Evolutionary conservation across 768 basidiomycete species (phyloP).

Genomic region (Kondoa malvinella): DNA sequence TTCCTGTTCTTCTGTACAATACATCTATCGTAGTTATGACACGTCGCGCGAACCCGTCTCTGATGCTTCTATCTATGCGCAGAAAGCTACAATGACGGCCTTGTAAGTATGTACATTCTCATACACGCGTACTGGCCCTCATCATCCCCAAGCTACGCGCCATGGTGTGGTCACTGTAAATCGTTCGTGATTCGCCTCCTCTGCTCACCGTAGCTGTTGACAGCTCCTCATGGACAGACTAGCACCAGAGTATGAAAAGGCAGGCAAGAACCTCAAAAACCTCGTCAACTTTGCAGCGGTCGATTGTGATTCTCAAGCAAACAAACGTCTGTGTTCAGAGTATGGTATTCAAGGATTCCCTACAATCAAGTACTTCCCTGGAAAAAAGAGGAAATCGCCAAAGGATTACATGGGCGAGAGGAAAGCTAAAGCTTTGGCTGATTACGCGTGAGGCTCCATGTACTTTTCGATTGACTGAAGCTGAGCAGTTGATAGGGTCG

Average conservation of each 20-base stretch:
- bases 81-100: conserved; percentile 20
- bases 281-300: conserved; percentile 26
- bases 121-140: background rate
- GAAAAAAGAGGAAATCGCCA: background rate
- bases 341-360: conserved; percentile 22
- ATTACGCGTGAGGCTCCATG: conserved; percentile 12
- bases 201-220: conserved; percentile 10
- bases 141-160: conserved; percentile 13
- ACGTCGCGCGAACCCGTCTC: background rate
- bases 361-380: conserved; percentile 18
- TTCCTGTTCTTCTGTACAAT: background rate
- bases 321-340: conserved; percentile 23
- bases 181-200: conserved; percentile 18
- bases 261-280: conserved; percentile 23
- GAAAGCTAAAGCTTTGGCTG: conserved; percentile 22
- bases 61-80: background rate
- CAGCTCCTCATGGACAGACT: background rate
- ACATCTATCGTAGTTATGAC: background rate
- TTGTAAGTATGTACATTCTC: conserved; percentile 1
- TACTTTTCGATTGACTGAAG: background rate
- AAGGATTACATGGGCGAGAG: conserved; percentile 22
- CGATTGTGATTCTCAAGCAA: conserved; percentile 26
- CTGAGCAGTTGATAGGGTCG: background rate
- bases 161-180: conserved; percentile 24
- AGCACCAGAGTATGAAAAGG: conserved; percentile 19